These are phyloP conservation scores for Antrodiella citrinella DNA, from an alignment of 768 basidiomycete species.

Conservation along the genomic window DNA sequence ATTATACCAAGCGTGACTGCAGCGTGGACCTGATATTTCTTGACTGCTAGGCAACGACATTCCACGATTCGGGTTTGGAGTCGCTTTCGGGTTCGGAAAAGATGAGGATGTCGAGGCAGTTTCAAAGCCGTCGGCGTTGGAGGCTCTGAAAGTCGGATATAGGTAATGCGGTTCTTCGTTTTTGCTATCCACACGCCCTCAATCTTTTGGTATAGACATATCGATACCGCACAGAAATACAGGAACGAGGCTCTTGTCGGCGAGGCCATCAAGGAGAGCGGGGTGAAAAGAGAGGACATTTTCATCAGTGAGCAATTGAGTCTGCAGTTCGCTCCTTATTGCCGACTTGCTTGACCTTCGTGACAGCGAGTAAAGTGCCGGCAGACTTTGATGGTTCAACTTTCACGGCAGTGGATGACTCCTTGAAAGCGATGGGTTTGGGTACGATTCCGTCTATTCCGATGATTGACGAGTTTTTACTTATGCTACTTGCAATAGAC, in stretches of 20 bases:
- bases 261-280: conserved; percentile 48
- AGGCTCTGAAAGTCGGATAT: conserved; percentile 12
- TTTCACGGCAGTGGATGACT: conserved; percentile 48
- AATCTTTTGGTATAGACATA: conserved; percentile 37
- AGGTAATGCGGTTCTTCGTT: no score
- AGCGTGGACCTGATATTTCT: no score
- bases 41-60: conserved; percentile 6
- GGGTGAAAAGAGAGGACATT: conserved; percentile 46
- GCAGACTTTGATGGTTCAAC: conserved; percentile 50
- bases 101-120: conserved; percentile 4
- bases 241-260: conserved; percentile 58
- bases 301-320: conserved; percentile 53
- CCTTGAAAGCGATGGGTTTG: conserved; percentile 49
- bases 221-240: conserved; percentile 70
- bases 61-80: conserved; percentile 11
- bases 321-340: background rate
- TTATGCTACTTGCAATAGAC: no score
- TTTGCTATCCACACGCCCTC: background rate
- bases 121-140: conserved; percentile 6
- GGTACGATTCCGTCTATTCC: conserved; percentile 38
- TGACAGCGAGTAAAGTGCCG: conserved; percentile 56
- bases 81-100: conserved; percentile 10
- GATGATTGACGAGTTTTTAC: no score
- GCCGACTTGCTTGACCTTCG: background rate
- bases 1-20: no score